Percentiles rank a stretch among this genome's conserved stretches.
These are phyloP conservation scores for Neurospora sp. DNA, from an alignment of 495 filamentous ascomycete species.

Conservation along the genomic window DNA sequence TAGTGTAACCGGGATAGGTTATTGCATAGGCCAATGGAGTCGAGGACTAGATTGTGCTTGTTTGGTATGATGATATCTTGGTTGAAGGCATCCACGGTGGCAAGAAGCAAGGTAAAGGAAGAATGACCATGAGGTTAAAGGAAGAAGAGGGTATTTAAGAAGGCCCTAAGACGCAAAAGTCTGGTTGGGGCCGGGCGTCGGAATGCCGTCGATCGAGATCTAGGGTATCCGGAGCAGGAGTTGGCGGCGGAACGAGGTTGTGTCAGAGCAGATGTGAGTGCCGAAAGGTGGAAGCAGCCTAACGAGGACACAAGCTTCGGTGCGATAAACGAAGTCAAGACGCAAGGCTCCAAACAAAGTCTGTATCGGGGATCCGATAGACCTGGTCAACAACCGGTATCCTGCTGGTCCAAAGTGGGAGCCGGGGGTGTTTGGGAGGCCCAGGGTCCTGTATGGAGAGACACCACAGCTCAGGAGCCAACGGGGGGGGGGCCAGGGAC, in stretches of 20 bases:
- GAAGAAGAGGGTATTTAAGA: conserved; percentile 6
- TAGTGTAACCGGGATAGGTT: conserved; percentile 7
- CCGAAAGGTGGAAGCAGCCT: not conserved
- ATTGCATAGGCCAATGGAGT: not conserved
- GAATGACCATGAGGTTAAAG: not conserved
- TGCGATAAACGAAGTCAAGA: conserved; percentile 5
- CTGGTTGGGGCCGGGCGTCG: not conserved
- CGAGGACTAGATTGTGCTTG: not conserved
- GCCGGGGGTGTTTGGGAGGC: not conserved
- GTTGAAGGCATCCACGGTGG: conserved; percentile 1
- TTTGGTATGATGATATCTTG: conserved; percentile 1
- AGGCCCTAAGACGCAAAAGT: not conserved
- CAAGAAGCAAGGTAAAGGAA: not conserved
- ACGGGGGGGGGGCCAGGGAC: not conserved
- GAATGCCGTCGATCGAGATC: conserved; percentile 4
- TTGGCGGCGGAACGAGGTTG: not conserved
- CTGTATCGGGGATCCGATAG: not conserved
- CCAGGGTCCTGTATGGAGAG: not conserved
- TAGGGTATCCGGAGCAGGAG: not conserved
- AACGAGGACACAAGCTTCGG: conserved; percentile 1
- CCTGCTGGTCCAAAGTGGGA: not conserved
- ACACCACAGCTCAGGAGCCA: not conserved
- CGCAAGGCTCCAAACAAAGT: not conserved
- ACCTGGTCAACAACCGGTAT: not conserved
- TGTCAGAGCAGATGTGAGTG: not conserved